These are phyloP conservation scores for Clarkia xantiana DNA, from an alignment of 345 rosid genomes.

Conservation along the genomic window DNA sequence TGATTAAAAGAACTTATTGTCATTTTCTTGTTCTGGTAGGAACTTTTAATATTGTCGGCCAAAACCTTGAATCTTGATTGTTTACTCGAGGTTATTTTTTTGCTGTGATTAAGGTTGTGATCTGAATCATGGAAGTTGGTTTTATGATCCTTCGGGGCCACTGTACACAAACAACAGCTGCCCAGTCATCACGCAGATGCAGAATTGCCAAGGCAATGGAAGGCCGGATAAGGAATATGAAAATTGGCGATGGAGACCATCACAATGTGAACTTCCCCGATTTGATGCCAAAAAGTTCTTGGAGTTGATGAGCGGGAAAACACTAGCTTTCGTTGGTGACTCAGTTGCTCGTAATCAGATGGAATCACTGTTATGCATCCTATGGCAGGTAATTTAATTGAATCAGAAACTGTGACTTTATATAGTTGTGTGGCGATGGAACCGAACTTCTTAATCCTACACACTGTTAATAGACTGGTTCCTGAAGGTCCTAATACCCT, in stretches of 20 bases:
- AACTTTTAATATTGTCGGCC: slow-evolving; percentile 1
- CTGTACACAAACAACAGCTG: slow-evolving; percentile 83
- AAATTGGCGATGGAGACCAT: slow-evolving; percentile 93
- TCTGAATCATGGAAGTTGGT: slow-evolving; percentile 73
- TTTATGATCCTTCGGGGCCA: slow-evolving; percentile 69
- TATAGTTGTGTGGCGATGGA: no score
- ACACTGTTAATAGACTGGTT: no score
- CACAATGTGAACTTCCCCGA: slow-evolving; percentile 75
- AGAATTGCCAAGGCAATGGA: slow-evolving; percentile 98
- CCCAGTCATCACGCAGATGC: slow-evolving; percentile 88
- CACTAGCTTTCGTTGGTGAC: slow-evolving; percentile 84
- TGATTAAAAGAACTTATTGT: no score
- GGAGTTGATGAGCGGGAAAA: slow-evolving; percentile 87
- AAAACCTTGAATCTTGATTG: neutral
- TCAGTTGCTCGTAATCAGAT: slow-evolving; percentile 98
- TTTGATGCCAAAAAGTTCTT: slow-evolving; percentile 80
- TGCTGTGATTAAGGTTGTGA: slow-evolving; percentile 50
- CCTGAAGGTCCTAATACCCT: no score
- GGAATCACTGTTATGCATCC: slow-evolving; percentile 96
- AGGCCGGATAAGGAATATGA: slow-evolving; percentile 88
- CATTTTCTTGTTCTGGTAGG: no score
- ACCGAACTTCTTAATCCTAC: no score
- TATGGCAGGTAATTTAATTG: slow-evolving; percentile 81
- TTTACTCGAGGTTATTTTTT: slow-evolving; percentile 1
- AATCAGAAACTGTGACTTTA: neutral